Evolutionary conservation across 2,329 filamentous ascomycete species (phyloP).

Genomic region (Grosmannia serpens): DNA sequence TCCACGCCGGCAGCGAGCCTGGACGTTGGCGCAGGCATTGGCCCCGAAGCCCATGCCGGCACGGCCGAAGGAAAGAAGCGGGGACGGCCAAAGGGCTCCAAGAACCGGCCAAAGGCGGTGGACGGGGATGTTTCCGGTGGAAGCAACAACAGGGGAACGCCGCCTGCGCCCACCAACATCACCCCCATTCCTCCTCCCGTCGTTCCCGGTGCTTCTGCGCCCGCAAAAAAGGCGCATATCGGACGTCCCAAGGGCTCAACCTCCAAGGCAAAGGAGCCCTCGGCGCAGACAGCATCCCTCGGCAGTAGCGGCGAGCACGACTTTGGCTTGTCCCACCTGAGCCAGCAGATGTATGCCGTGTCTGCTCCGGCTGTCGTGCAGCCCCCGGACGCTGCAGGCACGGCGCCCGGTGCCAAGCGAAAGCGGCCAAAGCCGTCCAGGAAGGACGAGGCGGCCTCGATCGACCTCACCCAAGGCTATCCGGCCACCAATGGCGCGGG

Average conservation of each 20-base stretch:
- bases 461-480: neutral
- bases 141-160: neutral
- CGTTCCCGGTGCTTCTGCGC: conserved; percentile 10
- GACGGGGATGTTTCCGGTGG: neutral
- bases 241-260: conserved; percentile 27
- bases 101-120: conserved; percentile 26
- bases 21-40: neutral
- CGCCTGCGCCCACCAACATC: conserved; percentile 2
- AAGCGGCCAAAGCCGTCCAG: conserved; percentile 17
- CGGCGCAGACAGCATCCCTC: neutral
- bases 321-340: neutral
- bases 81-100: conserved; percentile 41
- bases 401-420: conserved; percentile 16
- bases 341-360: neutral
- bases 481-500: neutral
- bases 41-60: neutral
- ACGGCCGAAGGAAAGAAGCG: conserved; percentile 23
- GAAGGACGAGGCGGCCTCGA: neutral
- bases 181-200: conserved; percentile 13
- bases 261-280: conserved; percentile 17
- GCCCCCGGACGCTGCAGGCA: neutral
- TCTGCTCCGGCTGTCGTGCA: neutral
- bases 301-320: conserved; percentile 16
- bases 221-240: conserved; percentile 18
- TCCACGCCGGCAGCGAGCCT: neutral